A percentile compares a stretch with the other conserved stretches of the same genome.
These are phyloP conservation scores for Caryopteris hybrid DNA, from an alignment of 305 asterid species.

Conservation along the genomic window DNA sequence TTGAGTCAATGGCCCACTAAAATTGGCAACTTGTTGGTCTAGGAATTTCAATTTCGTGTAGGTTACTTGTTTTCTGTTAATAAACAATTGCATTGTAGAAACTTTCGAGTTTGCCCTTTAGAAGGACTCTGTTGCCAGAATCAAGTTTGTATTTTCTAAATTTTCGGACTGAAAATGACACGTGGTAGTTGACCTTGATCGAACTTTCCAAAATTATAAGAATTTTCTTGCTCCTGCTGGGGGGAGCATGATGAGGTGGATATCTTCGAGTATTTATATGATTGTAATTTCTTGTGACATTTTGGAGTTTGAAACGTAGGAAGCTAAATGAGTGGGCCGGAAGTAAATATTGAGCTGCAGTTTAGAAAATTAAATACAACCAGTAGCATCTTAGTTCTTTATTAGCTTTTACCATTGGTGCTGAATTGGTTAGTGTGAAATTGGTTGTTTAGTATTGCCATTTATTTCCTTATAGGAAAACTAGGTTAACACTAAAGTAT, in stretches of 20 bases:
- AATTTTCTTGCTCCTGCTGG: too few relatives aligned
- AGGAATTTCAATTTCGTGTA: background rate
- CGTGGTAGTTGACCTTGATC: background rate
- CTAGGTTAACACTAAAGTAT: background rate
- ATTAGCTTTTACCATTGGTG: background rate
- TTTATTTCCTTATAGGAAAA: background rate
- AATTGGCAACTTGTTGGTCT: background rate
- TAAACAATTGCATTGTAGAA: background rate
- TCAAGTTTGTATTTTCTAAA: background rate
- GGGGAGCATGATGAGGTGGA: background rate
- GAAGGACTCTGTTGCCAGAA: background rate
- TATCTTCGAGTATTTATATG: background rate
- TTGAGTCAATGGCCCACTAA: background rate
- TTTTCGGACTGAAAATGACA: background rate
- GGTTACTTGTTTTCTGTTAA: background rate
- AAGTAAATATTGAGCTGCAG: background rate
- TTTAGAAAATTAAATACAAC: conserved; percentile 12
- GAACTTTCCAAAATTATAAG: background rate
- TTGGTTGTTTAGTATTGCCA: background rate
- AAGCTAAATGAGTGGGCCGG: background rate
- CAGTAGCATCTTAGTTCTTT: background rate
- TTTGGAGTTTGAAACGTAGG: background rate
- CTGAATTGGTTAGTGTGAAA: background rate
- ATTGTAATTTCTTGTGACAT: too few relatives aligned
- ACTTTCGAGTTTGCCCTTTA: background rate